Conservation (phyloP, 2,329 filamentous ascomycete species). For the Trichoderma semiorbis region DNA sequence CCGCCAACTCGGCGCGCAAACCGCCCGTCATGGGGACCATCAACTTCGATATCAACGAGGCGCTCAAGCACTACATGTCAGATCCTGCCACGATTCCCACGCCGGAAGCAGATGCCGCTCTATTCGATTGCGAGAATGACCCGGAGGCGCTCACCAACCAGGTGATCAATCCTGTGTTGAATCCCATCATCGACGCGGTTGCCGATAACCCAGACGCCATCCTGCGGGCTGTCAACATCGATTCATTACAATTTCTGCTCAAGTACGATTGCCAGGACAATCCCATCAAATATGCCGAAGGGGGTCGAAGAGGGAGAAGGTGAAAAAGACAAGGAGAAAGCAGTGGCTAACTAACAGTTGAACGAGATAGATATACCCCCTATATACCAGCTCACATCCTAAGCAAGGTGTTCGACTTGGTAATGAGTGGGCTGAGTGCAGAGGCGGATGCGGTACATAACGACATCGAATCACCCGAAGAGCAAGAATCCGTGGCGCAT, state of each 20-base stretch:
- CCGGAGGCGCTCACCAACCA: constrained; percentile 75
- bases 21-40: constrained; percentile 63
- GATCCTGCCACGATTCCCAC: constrained; percentile 81
- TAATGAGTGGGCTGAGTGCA: constrained; percentile 79
- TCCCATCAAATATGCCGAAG: background rate
- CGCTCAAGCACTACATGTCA: constrained; percentile 94
- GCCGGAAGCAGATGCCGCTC: constrained; percentile 75
- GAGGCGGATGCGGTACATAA: constrained; percentile 82
- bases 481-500: constrained; percentile 79
- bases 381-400: constrained; percentile 76
- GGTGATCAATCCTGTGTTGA: constrained; percentile 79
- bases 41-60: constrained; percentile 93
- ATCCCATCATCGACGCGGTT: constrained; percentile 88
- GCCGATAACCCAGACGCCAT: constrained; percentile 90
- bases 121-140: constrained; percentile 90
- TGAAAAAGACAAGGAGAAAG: background rate
- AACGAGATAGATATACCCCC: constrained; percentile 70
- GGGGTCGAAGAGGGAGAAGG: background rate
- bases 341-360: constrained; percentile 20
- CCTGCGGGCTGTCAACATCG: constrained; percentile 72
- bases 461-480: constrained; percentile 80
- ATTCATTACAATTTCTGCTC: constrained; percentile 91
- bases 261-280: constrained; percentile 72
- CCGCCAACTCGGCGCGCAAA: constrained; percentile 21
- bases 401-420: constrained; percentile 88